Base-by-base conservation (phyloP, 495 filamentous ascomycete genomes). In the Aspergillus incahuasiensis region DNA sequence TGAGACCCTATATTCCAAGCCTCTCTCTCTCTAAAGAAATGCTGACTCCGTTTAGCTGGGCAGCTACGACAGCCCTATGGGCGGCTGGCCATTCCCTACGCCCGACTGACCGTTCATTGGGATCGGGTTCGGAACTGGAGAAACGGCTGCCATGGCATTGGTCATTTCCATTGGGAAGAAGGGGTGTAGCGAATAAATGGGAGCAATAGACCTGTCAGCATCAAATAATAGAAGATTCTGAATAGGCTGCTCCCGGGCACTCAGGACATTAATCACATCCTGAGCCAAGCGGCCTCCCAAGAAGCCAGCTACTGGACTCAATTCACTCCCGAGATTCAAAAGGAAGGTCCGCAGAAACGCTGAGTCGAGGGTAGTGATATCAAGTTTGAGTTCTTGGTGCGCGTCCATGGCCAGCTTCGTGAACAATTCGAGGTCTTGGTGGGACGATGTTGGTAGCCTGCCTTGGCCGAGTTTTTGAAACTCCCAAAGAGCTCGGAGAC, bases 181-280 rank as follows among this genome's bases (percentile, higher is more conserved):
- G 0, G 90, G 88, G 68, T 95, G 90, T 47, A 98, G 70, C 0
- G 90, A 78, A 63, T 94, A 94, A 52, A 95, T 86, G 4, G 85
- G 86, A 0, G 85, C 89, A 48, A 86, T 79, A 65, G 83, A 86
- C 50, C 77, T 82, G 60, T 90, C 88, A 1, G 91, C 94, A 68
- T 97, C 90, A 66, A 97, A 96, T 11, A 97, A 73, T 32, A 95
- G 78, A 64, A 97, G 82, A 66, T 98, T 98, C 76, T 97, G 95
- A 15, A 97, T 81, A 3, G 94, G 94, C 68, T 97, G 94, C 72
- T 97, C 90, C 40, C 88, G 80, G 59, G 85, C 81, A 20, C 91
- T 89, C 8, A 97, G 81, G 34, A 97, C 92, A 58, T 97, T 97
- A 70, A 98, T 97, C 18, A 95, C 90, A 66, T 98, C 94, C 72